A percentile compares a stretch with the other conserved stretches of the same genome.
Evolutionary conservation across 768 basidiomycete genomes (phyloP).

Genomic region (Collybia nuda): DNA sequence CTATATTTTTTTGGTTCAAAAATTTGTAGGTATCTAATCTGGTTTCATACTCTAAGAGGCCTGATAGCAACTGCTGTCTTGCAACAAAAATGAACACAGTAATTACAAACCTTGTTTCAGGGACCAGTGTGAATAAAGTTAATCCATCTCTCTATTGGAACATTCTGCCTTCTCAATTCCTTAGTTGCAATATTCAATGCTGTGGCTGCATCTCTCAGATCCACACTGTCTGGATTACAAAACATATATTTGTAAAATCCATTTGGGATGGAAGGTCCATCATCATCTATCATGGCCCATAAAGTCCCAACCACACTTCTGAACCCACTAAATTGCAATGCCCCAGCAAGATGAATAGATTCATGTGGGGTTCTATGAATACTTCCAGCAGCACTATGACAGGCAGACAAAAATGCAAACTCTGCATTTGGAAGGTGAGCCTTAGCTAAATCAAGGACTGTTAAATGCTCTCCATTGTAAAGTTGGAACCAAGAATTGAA

Average conservation of each 20-base stretch:
- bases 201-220: no score
- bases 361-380: conserved; percentile 7
- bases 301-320: conserved; percentile 14
- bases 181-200: no score
- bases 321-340: conserved; percentile 15
- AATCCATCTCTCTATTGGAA: no score
- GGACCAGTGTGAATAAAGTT: no score
- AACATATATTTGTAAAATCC: not conserved
- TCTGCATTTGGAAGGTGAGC: conserved; percentile 1
- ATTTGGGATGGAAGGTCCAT: not conserved
- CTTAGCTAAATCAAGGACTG: not conserved
- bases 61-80: no score
- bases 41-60: no score
- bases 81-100: no score
- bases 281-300: conserved; percentile 7
- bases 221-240: not conserved
- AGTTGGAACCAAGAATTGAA: not conserved
- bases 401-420: not conserved
- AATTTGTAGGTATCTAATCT: no score
- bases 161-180: no score
- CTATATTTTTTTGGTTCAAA: no score
- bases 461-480: not conserved
- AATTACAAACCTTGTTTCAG: no score
- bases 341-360: conserved; percentile 13
- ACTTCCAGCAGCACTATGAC: conserved; percentile 5